Conservation (phyloP, 2,329 filamentous ascomycete genomes). For the Fusarium sp. region DNA sequence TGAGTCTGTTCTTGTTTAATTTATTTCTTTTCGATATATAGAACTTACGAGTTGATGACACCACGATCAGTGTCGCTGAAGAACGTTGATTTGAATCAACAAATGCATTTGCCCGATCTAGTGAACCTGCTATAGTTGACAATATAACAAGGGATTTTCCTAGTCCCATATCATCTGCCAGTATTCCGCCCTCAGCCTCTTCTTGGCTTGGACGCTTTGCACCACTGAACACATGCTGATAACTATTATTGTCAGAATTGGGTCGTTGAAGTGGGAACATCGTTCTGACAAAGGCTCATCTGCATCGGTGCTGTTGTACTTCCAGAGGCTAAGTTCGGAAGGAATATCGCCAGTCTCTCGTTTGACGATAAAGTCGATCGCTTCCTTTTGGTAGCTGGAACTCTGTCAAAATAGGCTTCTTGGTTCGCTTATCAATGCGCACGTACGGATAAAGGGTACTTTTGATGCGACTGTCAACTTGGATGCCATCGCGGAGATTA, state of each 20-base stretch:
- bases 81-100: neutral
- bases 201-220: neutral
- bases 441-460: neutral
- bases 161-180: neutral
- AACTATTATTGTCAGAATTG: accelerated
- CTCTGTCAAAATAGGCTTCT: accelerated
- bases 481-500: accelerated
- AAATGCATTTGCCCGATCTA: neutral
- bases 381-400: neutral
- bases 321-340: neutral
- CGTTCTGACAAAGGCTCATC: neutral
- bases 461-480: neutral
- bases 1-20: too few relatives aligned
- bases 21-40: too few relatives aligned
- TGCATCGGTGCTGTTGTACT: neutral
- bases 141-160: neutral
- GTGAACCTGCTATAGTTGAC: neutral
- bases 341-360: neutral
- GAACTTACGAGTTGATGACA: neutral
- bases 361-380: neutral
- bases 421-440: too few relatives aligned
- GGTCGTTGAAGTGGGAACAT: accelerated
- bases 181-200: neutral
- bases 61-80: accelerated
- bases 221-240: neutral